Percentiles rank a stretch among this genome's conserved stretches.
phyloP scores from a whole-genome alignment of 208 protist species.

The Acanthamoeba healyi region DNA sequence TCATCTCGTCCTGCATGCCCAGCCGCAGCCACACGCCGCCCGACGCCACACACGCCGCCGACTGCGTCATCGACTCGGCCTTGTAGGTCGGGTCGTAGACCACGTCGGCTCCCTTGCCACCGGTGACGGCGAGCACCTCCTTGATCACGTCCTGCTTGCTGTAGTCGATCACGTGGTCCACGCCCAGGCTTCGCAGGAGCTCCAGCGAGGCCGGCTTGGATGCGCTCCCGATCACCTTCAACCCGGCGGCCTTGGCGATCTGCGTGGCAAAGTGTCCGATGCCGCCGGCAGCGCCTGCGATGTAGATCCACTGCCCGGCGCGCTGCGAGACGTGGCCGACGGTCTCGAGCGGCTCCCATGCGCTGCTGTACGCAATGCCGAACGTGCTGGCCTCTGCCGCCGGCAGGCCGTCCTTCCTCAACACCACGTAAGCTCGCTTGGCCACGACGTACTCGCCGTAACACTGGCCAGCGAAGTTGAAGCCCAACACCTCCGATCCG shows the following conservation, averaged over 20 bases:
- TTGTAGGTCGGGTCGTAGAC: background rate
- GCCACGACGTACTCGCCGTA: background rate
- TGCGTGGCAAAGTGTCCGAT: background rate
- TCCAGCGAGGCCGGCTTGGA: background rate
- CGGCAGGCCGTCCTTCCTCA: constrained; percentile 9
- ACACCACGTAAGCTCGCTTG: background rate
- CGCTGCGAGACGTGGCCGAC: background rate
- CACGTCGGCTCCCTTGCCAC: background rate
- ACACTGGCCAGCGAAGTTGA: background rate
- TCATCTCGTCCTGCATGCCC: background rate
- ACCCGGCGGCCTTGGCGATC: background rate
- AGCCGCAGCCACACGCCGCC: background rate
- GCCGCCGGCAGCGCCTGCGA: background rate
- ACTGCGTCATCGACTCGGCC: background rate
- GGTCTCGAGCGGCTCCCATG: background rate
- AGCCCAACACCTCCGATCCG: background rate
- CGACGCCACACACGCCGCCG: background rate
- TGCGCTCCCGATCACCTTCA: background rate
- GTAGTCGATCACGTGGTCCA: background rate
- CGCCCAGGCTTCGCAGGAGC: background rate
- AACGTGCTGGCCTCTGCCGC: background rate
- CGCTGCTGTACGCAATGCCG: background rate
- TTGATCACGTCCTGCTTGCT: background rate
- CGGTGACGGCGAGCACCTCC: background rate
- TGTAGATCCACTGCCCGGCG: background rate